Conservation (phyloP, 805 yeast species). For the Myxozyma geophila region DNA sequence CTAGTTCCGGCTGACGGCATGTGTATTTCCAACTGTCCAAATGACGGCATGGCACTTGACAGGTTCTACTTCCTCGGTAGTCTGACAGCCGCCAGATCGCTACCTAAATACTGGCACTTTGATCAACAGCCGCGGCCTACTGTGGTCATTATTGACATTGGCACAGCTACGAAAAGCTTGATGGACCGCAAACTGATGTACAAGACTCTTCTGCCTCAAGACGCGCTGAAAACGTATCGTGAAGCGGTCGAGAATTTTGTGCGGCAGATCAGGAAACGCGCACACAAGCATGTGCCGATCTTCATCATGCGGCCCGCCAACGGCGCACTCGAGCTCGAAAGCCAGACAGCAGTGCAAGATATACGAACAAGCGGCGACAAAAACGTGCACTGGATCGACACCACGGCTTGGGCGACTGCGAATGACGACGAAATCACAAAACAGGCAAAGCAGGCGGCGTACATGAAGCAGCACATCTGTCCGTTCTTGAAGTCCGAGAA, state of each 20-base stretch:
- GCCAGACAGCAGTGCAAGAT: slow-evolving; percentile 21
- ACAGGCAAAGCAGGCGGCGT: slow-evolving; percentile 29
- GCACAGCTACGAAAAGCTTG: slow-evolving; percentile 25
- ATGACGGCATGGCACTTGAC: slow-evolving; percentile 21
- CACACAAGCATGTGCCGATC: slow-evolving; percentile 32
- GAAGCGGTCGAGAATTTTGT: slow-evolving; percentile 27
- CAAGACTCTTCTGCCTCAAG: slow-evolving; percentile 30
- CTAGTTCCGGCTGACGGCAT: slow-evolving; percentile 18
- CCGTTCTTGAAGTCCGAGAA: slow-evolving; percentile 24
- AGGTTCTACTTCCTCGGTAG: slow-evolving; percentile 30
- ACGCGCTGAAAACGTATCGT: slow-evolving; percentile 31
- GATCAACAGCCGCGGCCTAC: slow-evolving; percentile 24
- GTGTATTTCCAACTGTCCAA: slow-evolving; percentile 31
- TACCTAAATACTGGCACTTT: slow-evolving; percentile 33
- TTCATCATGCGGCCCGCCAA: slow-evolving; percentile 29
- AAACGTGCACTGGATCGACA: slow-evolving; percentile 35
- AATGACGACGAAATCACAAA: slow-evolving; percentile 12
- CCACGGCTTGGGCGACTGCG: slow-evolving; percentile 24
- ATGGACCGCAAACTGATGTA: slow-evolving; percentile 25
- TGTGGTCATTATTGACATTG: slow-evolving; percentile 26
- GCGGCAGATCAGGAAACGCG: slow-evolving; percentile 29
- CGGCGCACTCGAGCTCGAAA: slow-evolving; percentile 34
- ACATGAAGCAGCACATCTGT: slow-evolving; percentile 26
- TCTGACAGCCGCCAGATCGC: slow-evolving; percentile 23
- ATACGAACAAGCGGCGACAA: slow-evolving; percentile 30